Evolutionary conservation across 306 rosid genomes (phyloP).

Genomic region (Vigna unguiculata): DNA sequence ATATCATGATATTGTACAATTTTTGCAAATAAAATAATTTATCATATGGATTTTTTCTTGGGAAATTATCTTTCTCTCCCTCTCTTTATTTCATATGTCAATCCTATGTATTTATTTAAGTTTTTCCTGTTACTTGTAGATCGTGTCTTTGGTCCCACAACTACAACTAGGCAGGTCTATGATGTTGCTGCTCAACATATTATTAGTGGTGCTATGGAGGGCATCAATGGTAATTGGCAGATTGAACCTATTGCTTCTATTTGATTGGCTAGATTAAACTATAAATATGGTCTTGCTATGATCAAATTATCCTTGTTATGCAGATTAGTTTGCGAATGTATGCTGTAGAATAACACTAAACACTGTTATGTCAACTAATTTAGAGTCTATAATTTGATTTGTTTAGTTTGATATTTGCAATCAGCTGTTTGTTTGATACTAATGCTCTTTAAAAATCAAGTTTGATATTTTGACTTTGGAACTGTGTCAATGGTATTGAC

Average conservation of each 20-base stretch:
- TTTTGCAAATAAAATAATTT: background rate
- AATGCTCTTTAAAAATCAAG: slow-evolving; percentile 14
- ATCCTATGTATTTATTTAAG: background rate
- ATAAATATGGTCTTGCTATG: background rate
- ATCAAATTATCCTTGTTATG: slow-evolving; percentile 23
- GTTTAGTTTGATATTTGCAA: slow-evolving; percentile 26
- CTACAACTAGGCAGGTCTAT: slow-evolving; percentile 25
- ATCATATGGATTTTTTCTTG: background rate
- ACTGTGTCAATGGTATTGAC: background rate
- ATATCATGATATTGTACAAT: background rate
- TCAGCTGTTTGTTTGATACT: slow-evolving; percentile 10
- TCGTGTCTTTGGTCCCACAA: slow-evolving; percentile 26
- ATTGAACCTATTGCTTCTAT: background rate
- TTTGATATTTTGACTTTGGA: background rate
- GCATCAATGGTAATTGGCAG: slow-evolving; percentile 18
- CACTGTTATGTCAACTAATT: slow-evolving; percentile 33
- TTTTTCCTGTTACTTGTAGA: slow-evolving; percentile 6
- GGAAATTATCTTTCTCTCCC: background rate
- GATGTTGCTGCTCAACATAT: slow-evolving; percentile 33
- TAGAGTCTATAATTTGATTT: slow-evolving; percentile 15
- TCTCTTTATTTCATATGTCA: background rate
- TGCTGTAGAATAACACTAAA: slow-evolving; percentile 29
- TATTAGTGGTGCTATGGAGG: slow-evolving; percentile 30
- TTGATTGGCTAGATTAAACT: background rate
- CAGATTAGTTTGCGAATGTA: slow-evolving; percentile 4